A percentile compares a stretch with the other conserved stretches of the same genome.
Evolutionary conservation across 2,329 filamentous ascomycete species (phyloP).

Genomic region (Claviceps humidiphila): DNA sequence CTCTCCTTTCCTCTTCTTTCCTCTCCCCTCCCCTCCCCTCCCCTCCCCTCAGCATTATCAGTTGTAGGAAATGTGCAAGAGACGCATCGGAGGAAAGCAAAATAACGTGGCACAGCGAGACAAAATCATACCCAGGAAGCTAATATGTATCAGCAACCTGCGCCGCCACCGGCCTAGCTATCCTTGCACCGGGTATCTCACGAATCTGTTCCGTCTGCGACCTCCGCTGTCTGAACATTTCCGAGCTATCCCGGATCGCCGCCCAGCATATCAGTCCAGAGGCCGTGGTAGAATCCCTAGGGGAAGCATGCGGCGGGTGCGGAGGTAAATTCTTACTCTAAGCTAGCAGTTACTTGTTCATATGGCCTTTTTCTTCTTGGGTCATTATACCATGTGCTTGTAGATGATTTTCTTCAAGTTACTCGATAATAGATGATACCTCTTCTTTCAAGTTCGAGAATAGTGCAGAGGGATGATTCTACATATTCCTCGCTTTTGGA

Average conservation of each 20-base stretch:
- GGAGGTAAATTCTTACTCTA: slow-evolving; percentile 28
- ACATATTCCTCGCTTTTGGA: no score
- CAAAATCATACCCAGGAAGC: neutral
- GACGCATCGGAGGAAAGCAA: no score
- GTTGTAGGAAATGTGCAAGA: no score
- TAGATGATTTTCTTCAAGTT: no score
- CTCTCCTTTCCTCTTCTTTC: neutral
- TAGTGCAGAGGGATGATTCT: no score
- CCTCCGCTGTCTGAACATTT: slow-evolving; percentile 32
- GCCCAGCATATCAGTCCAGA: slow-evolving; percentile 16
- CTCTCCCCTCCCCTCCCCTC: no score
- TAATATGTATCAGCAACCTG: slow-evolving; percentile 30
- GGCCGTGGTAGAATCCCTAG: slow-evolving; percentile 17
- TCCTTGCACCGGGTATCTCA: slow-evolving; percentile 40
- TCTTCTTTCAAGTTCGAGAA: no score
- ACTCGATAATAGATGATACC: no score
- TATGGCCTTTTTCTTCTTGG: neutral
- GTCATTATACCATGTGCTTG: no score
- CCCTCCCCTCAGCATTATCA: no score
- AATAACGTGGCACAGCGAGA: no score
- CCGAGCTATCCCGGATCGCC: slow-evolving; percentile 25
- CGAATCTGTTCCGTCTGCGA: slow-evolving; percentile 42
- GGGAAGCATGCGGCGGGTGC: slow-evolving; percentile 26
- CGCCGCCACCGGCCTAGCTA: slow-evolving; percentile 38
- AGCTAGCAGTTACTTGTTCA: neutral